Evolutionary conservation across 2,329 filamentous ascomycete species (phyloP).

Genomic region (Acrodontium crateriforme): DNA sequence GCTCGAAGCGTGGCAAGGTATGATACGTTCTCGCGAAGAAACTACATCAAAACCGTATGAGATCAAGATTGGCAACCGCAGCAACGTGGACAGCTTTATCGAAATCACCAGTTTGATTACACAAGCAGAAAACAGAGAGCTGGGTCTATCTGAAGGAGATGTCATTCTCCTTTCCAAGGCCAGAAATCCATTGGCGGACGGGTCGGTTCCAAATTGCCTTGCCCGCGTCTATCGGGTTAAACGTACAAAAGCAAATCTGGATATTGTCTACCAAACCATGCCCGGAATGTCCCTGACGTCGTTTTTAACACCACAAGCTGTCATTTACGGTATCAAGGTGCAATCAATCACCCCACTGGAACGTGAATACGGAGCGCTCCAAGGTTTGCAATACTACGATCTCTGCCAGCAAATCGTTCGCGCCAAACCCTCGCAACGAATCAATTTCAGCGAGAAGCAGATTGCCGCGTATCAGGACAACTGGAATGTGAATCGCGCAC

Average conservation of each 20-base stretch:
- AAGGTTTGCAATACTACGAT: conserved; percentile 89
- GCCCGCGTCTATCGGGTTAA: conserved; percentile 69
- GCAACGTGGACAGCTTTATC: conserved; percentile 83
- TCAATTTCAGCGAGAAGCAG: conserved; percentile 64
- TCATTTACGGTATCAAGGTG: conserved; percentile 65
- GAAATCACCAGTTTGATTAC: conserved; percentile 81
- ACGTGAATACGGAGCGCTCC: conserved; percentile 83
- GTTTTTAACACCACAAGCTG: conserved; percentile 51
- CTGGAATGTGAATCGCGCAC: conserved; percentile 75
- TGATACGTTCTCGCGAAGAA: conserved; percentile 82
- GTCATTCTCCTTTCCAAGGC: conserved; percentile 73
- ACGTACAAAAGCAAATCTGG: conserved; percentile 66
- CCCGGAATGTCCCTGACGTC: conserved; percentile 26
- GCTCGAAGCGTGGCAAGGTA: conserved; percentile 90
- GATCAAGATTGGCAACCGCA: conserved; percentile 73
- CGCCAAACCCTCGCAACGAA: conserved; percentile 78
- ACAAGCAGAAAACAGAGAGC: conserved; percentile 53
- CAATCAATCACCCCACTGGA: conserved; percentile 90
- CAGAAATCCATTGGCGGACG: conserved; percentile 52
- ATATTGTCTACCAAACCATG: conserved; percentile 76
- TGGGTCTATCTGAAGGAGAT: conserved; percentile 67
- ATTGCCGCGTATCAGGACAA: conserved; percentile 56
- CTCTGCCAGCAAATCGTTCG: conserved; percentile 82
- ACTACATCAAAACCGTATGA: conserved; percentile 67
- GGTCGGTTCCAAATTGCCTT: conserved; percentile 62